These are phyloP conservation scores for Populus nigra DNA, from an alignment of 345 rosid species.

Conservation along the genomic window DNA sequence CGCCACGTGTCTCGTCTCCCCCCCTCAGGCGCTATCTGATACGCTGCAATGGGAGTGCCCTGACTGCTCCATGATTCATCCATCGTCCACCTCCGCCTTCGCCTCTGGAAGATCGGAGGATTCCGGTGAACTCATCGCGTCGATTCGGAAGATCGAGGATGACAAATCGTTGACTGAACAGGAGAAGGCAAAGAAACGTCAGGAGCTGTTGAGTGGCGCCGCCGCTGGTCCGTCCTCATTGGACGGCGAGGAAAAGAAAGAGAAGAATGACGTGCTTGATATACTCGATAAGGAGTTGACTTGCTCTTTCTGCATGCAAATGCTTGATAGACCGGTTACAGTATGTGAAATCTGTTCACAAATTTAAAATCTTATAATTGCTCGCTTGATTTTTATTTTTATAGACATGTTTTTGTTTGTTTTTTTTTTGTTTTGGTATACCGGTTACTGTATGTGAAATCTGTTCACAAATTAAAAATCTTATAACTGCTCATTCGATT, in stretches of 20 bases:
- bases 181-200: conserved; percentile 61
- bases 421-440: background rate
- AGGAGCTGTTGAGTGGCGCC: conserved; percentile 49
- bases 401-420: background rate
- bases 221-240: background rate
- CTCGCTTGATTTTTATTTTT: background rate
- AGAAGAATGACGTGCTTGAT: conserved; percentile 27
- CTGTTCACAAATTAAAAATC: background rate
- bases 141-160: conserved; percentile 46
- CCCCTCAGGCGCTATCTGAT: conserved; percentile 41
- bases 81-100: background rate
- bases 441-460: conserved; percentile 57
- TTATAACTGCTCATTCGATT: background rate
- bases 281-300: conserved; percentile 35
- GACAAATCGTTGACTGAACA: conserved; percentile 41
- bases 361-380: background rate
- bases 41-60: conserved; percentile 67
- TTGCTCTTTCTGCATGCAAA: conserved; percentile 59
- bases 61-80: conserved; percentile 42
- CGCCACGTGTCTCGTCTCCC: conserved; percentile 47
- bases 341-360: conserved; percentile 24
- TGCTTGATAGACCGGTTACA: conserved; percentile 75
- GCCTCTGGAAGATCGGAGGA: background rate
- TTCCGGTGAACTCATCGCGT: conserved; percentile 28
- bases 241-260: background rate